Evolutionary conservation across 1,284 basidiomycete species (phyloP).

Genomic region (Austropuccinia psidii): DNA sequence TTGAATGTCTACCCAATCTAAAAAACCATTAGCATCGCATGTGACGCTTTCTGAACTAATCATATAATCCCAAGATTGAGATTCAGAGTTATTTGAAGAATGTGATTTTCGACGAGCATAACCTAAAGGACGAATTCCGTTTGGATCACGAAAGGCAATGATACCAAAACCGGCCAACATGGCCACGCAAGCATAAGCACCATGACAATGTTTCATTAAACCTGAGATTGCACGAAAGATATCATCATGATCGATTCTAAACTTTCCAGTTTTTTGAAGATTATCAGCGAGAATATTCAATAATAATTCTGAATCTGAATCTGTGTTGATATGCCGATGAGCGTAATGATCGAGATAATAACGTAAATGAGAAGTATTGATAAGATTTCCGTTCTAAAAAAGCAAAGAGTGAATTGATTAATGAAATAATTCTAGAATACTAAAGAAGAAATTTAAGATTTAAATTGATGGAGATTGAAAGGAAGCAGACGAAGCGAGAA

Average conservation of each 20-base stretch:
- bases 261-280: conserved; percentile 95
- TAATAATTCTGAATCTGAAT: conserved; percentile 92
- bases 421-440: conserved; percentile 17
- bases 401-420: background rate
- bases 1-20: conserved; percentile 84
- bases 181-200: conserved; percentile 92
- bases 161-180: conserved; percentile 99
- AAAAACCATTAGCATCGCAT: conserved; percentile 83
- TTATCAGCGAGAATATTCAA: conserved; percentile 98
- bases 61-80: conserved; percentile 62
- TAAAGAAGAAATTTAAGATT: no score
- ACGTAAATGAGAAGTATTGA: conserved; percentile 78
- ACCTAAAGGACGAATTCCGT: conserved; percentile 89
- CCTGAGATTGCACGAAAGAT: conserved; percentile 89
- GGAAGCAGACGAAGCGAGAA: conserved; percentile 3
- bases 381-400: conserved; percentile 88
- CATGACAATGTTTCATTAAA: conserved; percentile 78
- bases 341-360: conserved; percentile 92
- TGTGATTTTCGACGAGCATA: conserved; percentile 61
- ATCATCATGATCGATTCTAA: conserved; percentile 99
- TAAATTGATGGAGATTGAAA: conserved; percentile 18
- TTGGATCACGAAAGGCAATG: conserved; percentile 98
- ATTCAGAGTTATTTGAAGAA: no score
- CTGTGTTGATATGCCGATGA: conserved; percentile 97
- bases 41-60: conserved; percentile 95